Evolutionary conservation across 1,284 basidiomycete species (phyloP).

Genomic region (Malassezia sp.): DNA sequence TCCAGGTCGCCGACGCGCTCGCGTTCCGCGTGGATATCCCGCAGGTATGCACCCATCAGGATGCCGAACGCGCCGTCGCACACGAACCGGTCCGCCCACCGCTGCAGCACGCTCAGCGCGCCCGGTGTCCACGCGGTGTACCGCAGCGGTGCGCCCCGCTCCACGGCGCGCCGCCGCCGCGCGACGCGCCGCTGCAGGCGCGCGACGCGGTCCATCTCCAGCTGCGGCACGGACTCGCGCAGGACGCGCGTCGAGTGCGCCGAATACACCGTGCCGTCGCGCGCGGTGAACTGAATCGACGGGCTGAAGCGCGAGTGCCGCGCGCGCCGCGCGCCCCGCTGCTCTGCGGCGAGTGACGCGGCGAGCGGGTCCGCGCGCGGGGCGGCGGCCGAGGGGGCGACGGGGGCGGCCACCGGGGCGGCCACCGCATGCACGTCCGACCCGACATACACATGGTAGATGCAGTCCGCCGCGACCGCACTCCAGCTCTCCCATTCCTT

Average conservation of each 20-base stretch:
- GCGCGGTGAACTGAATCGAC: slow-evolving; percentile 35
- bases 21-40: slow-evolving; percentile 42
- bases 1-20: slow-evolving; percentile 43
- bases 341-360: slow-evolving; percentile 27
- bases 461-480: slow-evolving; percentile 35
- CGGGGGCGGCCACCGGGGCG: background rate
- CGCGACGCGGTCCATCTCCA: slow-evolving; percentile 26
- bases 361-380: slow-evolving; percentile 13
- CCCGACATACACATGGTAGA: slow-evolving; percentile 41
- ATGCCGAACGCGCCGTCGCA: slow-evolving; percentile 16
- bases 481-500: slow-evolving; percentile 36
- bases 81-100: slow-evolving; percentile 41
- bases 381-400: background rate
- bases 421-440: slow-evolving; percentile 21
- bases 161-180: slow-evolving; percentile 26
- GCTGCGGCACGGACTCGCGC: slow-evolving; percentile 28
- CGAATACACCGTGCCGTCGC: slow-evolving; percentile 30
- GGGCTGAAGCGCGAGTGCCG: slow-evolving; percentile 44
- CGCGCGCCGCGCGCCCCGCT: slow-evolving; percentile 21
- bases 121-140: slow-evolving; percentile 27
- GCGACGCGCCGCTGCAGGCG: slow-evolving; percentile 20
- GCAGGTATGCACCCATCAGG: slow-evolving; percentile 16
- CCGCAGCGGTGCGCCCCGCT: slow-evolving; percentile 26
- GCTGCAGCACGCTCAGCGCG: slow-evolving; percentile 22
- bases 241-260: slow-evolving; percentile 30